These are phyloP conservation scores for Russula olivacea DNA, from an alignment of 768 basidiomycete species.

Conservation along the genomic window DNA sequence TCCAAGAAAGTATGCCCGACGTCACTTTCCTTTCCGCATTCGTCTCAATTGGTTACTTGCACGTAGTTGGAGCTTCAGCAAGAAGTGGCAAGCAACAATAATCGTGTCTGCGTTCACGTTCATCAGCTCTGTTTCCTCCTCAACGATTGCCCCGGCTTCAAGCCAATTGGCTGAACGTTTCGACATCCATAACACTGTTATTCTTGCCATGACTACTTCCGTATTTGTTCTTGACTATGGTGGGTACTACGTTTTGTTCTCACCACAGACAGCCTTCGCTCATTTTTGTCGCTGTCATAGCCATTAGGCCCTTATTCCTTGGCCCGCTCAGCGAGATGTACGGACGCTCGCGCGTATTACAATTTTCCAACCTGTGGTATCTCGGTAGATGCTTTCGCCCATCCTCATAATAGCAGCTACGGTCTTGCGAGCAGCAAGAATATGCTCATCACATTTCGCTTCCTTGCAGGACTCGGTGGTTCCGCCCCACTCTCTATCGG, in stretches of 20 bases:
- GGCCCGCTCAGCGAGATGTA: slow-evolving; percentile 70
- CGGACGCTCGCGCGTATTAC: slow-evolving; percentile 58
- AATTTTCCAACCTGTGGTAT: slow-evolving; percentile 59
- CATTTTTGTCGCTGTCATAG: slow-evolving; percentile 30
- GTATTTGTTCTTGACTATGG: slow-evolving; percentile 54
- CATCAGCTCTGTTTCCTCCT: slow-evolving; percentile 61
- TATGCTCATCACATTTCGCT: slow-evolving; percentile 61
- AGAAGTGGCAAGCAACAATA: slow-evolving; percentile 38
- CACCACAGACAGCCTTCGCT: neutral
- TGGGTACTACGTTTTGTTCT: slow-evolving; percentile 26
- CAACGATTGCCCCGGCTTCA: slow-evolving; percentile 67
- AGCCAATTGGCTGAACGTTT: slow-evolving; percentile 47
- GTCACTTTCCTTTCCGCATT: neutral
- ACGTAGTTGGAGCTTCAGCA: slow-evolving; percentile 13
- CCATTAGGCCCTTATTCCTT: slow-evolving; percentile 44
- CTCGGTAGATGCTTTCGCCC: slow-evolving; percentile 39
- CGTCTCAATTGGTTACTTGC: neutral
- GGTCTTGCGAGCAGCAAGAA: slow-evolving; percentile 54
- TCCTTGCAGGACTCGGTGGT: slow-evolving; percentile 66
- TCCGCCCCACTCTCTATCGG: slow-evolving; percentile 62
- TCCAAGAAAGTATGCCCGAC: slow-evolving; percentile 13
- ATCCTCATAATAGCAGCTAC: neutral
- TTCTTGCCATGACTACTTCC: slow-evolving; percentile 49
- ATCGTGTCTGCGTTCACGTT: slow-evolving; percentile 62
- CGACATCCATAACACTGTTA: slow-evolving; percentile 43